Conservation (phyloP, 2,329 filamentous ascomycete genomes). For the Colletotrichum orchidophilum region DNA sequence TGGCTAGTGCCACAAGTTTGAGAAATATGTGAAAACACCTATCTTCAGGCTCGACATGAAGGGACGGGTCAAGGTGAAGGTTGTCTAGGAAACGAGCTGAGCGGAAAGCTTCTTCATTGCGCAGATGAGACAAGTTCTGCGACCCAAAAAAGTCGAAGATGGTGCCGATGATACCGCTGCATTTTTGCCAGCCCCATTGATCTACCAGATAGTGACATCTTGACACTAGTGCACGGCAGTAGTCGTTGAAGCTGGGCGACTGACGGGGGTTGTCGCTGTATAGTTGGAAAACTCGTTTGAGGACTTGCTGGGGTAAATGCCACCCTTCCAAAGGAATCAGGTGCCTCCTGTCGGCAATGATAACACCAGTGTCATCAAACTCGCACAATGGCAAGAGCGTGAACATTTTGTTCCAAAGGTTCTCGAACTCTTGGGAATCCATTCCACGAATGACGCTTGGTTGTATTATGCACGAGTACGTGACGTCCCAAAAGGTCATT, state of each 20-base stretch:
- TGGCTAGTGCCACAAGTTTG: constrained; percentile 68
- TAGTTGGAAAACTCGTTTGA: constrained; percentile 66
- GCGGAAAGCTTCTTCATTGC: constrained; percentile 70
- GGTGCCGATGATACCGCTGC: constrained; percentile 64
- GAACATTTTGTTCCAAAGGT: constrained; percentile 67
- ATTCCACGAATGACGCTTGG: constrained; percentile 45
- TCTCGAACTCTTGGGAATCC: constrained; percentile 62
- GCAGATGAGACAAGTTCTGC: constrained; percentile 68
- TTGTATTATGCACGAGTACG: constrained; percentile 53
- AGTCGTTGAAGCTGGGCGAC: constrained; percentile 70
- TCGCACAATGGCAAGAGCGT: constrained; percentile 68
- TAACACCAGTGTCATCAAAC: constrained; percentile 64
- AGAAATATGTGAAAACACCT: constrained; percentile 74
- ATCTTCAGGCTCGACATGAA: constrained; percentile 64
- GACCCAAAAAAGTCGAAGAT: constrained; percentile 76
- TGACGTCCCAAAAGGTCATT: constrained; percentile 69
- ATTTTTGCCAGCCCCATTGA: constrained; percentile 73
- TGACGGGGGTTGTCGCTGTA: constrained; percentile 67
- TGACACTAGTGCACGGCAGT: constrained; percentile 66
- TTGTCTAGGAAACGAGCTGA: constrained; percentile 71
- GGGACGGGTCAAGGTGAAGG: constrained; percentile 55
- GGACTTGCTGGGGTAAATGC: constrained; percentile 64
- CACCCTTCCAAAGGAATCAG: constrained; percentile 63
- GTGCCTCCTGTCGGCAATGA: constrained; percentile 51
- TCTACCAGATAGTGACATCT: constrained; percentile 71